These are phyloP conservation scores for Tetrapisispora taiwanensis DNA, from an alignment of 805 yeast genomes.

Conservation along the genomic window DNA sequence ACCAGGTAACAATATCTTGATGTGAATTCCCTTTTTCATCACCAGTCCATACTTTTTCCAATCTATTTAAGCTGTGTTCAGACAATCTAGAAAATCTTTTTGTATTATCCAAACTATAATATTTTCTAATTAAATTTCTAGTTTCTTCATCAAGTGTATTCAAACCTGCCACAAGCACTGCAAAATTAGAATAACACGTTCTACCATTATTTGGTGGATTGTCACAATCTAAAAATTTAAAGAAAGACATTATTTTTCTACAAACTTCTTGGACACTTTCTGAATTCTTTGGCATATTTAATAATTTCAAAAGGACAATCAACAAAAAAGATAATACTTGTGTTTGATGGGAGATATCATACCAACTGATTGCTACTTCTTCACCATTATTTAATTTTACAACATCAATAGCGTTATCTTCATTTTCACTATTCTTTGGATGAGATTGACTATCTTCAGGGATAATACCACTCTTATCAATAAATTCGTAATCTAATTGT, in stretches of 20 bases:
- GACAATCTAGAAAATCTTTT: conserved; percentile 24
- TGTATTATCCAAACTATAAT: conserved; percentile 25
- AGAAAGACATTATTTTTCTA: conserved; percentile 25
- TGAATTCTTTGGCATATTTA: conserved; percentile 28
- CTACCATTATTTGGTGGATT: conserved; percentile 28
- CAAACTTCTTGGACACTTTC: conserved; percentile 28
- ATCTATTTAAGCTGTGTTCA: conserved; percentile 26
- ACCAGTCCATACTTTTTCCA: conserved; percentile 29
- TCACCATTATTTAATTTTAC: conserved; percentile 22
- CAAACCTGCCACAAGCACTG: conserved; percentile 28
- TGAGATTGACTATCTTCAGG: conserved; percentile 26
- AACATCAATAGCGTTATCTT: conserved; percentile 29
- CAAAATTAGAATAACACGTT: conserved; percentile 31
- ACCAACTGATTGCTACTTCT: conserved; percentile 29
- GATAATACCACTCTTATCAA: conserved; percentile 28
- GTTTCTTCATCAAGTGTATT: conserved; percentile 29
- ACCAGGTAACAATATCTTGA: conserved; percentile 30
- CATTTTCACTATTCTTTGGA: conserved; percentile 25
- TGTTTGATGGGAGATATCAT: conserved; percentile 31
- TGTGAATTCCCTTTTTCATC: conserved; percentile 20
- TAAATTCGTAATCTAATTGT: conserved; percentile 28
- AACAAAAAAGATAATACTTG: conserved; percentile 28
- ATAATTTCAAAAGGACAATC: conserved; percentile 24
- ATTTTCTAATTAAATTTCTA: conserved; percentile 22
- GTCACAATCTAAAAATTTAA: conserved; percentile 27